Percentiles rank a stretch among this genome's conserved stretches.
These are phyloP conservation scores for Collybia sp. DNA, from an alignment of 768 basidiomycete genomes.

Conservation along the genomic window DNA sequence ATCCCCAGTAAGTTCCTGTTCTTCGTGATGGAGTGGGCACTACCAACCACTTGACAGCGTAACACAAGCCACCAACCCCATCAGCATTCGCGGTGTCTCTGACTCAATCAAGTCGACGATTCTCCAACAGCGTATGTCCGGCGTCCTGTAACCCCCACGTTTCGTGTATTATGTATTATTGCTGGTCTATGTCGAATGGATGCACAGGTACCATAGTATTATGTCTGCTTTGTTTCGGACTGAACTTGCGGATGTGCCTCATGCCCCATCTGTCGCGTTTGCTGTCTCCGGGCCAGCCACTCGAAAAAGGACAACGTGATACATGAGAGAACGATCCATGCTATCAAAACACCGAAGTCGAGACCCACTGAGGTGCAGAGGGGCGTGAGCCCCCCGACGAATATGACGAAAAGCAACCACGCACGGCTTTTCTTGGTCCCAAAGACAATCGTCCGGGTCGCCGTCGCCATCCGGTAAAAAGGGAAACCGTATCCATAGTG, in stretches of 20 bases:
- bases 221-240: too few species aligned
- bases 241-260: too few species aligned
- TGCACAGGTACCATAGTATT: too few species aligned
- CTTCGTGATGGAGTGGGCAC: constrained; percentile 23
- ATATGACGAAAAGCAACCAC: constrained; percentile 13
- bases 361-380: constrained; percentile 40
- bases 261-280: too few species aligned
- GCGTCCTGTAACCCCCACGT: background rate
- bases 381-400: background rate
- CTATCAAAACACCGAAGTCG: constrained; percentile 57
- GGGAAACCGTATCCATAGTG: constrained; percentile 68
- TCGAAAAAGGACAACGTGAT: constrained; percentile 49
- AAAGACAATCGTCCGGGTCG: constrained; percentile 61
- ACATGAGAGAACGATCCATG: constrained; percentile 51
- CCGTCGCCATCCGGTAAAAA: constrained; percentile 65
- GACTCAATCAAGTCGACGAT: background rate
- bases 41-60: background rate
- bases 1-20: constrained; percentile 81
- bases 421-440: constrained; percentile 55
- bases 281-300: constrained; percentile 25
- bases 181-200: too few species aligned
- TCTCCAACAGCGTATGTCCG: background rate
- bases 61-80: background rate
- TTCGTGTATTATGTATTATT: too few species aligned
- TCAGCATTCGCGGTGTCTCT: background rate